These are phyloP conservation scores for Nyctanthes arbortristis DNA, from an alignment of 257 asterid genomes.

Conservation along the genomic window DNA sequence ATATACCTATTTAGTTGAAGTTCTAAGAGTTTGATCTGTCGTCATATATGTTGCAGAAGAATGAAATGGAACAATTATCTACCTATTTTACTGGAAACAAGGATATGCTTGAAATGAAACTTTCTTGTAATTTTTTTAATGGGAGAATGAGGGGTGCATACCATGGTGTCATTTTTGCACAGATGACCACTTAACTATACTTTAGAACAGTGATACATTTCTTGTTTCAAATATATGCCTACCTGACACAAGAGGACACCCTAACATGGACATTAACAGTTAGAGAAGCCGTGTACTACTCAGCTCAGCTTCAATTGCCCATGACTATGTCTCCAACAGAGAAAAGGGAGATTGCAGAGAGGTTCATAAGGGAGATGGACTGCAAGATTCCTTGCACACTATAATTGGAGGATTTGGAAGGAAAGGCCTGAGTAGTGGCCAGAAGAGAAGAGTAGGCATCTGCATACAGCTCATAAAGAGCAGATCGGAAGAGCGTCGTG, in stretches of 20 bases:
- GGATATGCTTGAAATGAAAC: no score
- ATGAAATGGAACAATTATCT: no score
- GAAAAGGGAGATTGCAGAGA: constrained; percentile 48
- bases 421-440: constrained; percentile 64
- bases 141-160: no score
- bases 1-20: not conserved
- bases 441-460: constrained; percentile 64
- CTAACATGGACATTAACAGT: constrained; percentile 60
- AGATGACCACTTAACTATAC: not conserved
- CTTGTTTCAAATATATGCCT: constrained; percentile 36
- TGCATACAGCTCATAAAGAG: constrained; percentile 59
- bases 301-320: constrained; percentile 63
- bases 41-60: no score
- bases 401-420: constrained; percentile 52
- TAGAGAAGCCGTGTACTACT: constrained; percentile 56
- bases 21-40: not conserved
- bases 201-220: not conserved
- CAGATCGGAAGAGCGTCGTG: constrained; percentile 59
- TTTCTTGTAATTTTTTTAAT: no score
- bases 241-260: constrained; percentile 57
- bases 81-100: no score
- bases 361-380: constrained; percentile 51
- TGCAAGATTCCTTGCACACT: constrained; percentile 48
- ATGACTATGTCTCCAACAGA: constrained; percentile 38
- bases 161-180: no score